Conservation (phyloP, 345 rosid genomes). For the Kandelia obovata region DNA sequence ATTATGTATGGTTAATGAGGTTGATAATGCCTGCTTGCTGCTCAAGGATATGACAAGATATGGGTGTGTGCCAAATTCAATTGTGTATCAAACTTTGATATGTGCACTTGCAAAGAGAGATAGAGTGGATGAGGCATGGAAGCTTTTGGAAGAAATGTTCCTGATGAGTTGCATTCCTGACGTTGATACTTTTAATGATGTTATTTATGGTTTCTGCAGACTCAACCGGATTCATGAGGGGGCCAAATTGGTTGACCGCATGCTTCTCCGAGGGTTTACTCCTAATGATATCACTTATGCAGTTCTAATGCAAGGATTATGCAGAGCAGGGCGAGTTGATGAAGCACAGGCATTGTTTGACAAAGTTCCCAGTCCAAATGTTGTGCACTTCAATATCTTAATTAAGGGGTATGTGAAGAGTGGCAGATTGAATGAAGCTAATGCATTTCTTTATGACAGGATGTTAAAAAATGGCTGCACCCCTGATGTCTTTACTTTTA, state of each 20-base stretch:
- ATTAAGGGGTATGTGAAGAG: conserved; percentile 64
- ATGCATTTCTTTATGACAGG: conserved; percentile 39
- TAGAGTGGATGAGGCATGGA: conserved; percentile 64
- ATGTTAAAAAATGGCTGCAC: conserved; percentile 32
- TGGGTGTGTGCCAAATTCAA: conserved; percentile 79
- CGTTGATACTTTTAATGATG: conserved; percentile 77
- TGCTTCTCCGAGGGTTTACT: conserved; percentile 64
- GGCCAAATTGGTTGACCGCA: conserved; percentile 66
- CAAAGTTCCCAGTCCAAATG: conserved; percentile 42
- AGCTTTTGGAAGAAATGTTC: conserved; percentile 79
- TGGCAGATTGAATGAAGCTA: conserved; percentile 61
- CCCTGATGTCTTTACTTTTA: conserved; percentile 65
- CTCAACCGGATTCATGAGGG: conserved; percentile 60
- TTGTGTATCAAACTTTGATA: conserved; percentile 73
- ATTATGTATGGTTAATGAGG: conserved; percentile 59
- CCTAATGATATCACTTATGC: conserved; percentile 70
- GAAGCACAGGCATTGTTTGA: conserved; percentile 64
- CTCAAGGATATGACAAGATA: conserved; percentile 78
- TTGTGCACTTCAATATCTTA: conserved; percentile 60
- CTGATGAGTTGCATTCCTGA: conserved; percentile 78
- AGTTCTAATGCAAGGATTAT: conserved; percentile 58
- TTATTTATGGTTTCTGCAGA: conserved; percentile 63
- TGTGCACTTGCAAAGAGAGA: conserved; percentile 60
- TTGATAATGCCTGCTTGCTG: conserved; percentile 64
- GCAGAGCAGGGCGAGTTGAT: conserved; percentile 55